These are phyloP conservation scores for Globisporangium orthogonon DNA, from an alignment of 352 stramenopile genomes.

Conservation along the genomic window DNA sequence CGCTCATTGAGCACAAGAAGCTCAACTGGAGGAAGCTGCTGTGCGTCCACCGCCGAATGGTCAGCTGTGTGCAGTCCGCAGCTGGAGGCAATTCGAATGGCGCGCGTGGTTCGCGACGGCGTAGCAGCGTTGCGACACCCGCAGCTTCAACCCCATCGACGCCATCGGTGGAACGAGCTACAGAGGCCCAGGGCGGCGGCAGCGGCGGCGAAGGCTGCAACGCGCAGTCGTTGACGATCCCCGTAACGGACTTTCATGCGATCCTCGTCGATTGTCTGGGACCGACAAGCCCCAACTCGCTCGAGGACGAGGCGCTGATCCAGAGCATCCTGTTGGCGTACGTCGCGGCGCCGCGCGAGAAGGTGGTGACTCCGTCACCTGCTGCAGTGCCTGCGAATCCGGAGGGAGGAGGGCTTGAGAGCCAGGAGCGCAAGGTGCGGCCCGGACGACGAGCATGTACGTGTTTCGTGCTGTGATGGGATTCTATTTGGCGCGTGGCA, in stretches of 20 bases:
- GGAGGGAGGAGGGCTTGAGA: not conserved
- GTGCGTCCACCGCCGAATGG: constrained; percentile 16
- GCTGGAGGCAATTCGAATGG: too few species aligned
- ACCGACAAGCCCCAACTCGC: not conserved
- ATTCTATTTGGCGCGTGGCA: not conserved
- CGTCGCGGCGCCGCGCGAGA: constrained; percentile 12
- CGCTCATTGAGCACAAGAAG: constrained; percentile 16
- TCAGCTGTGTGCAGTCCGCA: constrained; percentile 4
- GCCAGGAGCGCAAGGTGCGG: not conserved
- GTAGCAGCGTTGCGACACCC: not conserved
- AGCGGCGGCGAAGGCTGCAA: not conserved
- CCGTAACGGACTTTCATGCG: constrained; percentile 13
- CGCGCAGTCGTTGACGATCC: constrained; percentile 10
- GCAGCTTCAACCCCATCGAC: not conserved
- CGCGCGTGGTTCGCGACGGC: not conserved
- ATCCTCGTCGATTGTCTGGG: constrained; percentile 12
- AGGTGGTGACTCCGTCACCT: not conserved
- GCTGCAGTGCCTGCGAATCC: not conserved
- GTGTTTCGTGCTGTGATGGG: not conserved
- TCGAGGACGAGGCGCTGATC: constrained; percentile 14
- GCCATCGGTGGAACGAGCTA: not conserved
- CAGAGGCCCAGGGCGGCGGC: not conserved
- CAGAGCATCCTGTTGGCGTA: constrained; percentile 25
- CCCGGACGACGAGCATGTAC: constrained; percentile 5
- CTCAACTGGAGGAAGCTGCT: constrained; percentile 24